These are phyloP conservation scores for Oryza punctata DNA, from an alignment of 176 grass and related monocot genomes.

Conservation along the genomic window DNA sequence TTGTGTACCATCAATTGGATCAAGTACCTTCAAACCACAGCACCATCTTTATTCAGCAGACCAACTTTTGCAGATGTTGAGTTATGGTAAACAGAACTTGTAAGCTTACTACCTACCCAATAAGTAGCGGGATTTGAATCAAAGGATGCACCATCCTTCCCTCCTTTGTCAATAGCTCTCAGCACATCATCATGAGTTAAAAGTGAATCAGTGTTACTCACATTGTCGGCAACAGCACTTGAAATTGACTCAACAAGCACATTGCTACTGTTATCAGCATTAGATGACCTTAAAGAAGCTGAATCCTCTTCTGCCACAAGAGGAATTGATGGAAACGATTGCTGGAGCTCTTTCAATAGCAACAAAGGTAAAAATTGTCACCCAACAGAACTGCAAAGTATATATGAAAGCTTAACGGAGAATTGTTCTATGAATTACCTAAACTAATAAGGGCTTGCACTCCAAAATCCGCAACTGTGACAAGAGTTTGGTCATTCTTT, in stretches of 20 bases:
- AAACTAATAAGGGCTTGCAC: slow-evolving; percentile 93
- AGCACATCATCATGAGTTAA: slow-evolving; percentile 74
- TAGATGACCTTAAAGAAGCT: slow-evolving; percentile 52
- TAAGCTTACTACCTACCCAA: slow-evolving; percentile 57
- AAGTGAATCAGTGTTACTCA: slow-evolving; percentile 38
- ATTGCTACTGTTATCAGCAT: slow-evolving; percentile 40
- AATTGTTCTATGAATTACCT: slow-evolving; percentile 46
- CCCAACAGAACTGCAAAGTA: slow-evolving; percentile 34
- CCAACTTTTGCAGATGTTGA: slow-evolving; percentile 27
- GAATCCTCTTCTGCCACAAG: slow-evolving; percentile 94
- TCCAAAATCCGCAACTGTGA: slow-evolving; percentile 87
- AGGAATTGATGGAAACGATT: slow-evolving; percentile 78
- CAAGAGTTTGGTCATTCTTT: slow-evolving; percentile 79
- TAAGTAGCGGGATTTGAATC: slow-evolving; percentile 75
- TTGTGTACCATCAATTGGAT: slow-evolving; percentile 96
- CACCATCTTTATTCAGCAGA: background rate
- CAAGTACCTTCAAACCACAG: slow-evolving; percentile 71
- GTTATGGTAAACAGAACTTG: background rate
- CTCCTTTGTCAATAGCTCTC: slow-evolving; percentile 91
- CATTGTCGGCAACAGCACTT: slow-evolving; percentile 56
- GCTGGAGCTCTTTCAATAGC: slow-evolving; percentile 67
- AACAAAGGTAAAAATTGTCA: slow-evolving; percentile 36
- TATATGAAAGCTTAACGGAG: slow-evolving; percentile 21
- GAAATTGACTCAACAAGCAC: slow-evolving; percentile 72
- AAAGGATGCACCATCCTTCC: slow-evolving; percentile 78